phyloP scores from a whole-genome alignment of 2,329 filamentous ascomycete genomes.

The Beauveria caledonica region DNA sequence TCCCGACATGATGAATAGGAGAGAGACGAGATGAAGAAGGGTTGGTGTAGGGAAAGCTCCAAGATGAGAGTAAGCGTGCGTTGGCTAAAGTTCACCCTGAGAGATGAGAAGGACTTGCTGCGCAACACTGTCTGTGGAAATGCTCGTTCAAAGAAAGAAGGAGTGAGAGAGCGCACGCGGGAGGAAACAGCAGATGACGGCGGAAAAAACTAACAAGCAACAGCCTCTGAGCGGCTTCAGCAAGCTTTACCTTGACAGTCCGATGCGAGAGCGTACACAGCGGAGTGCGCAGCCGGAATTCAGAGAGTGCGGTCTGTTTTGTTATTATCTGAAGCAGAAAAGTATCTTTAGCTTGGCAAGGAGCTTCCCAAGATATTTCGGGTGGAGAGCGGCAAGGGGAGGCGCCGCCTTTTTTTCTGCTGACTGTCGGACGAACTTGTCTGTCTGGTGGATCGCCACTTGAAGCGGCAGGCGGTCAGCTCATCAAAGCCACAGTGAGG shows the following conservation, averaged over 20 bases:
- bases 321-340: not conserved
- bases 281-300: not conserved
- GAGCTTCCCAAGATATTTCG: not conserved
- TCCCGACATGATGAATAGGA: constrained; percentile 31
- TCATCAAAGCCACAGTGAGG: not conserved
- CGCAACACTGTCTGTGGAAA: not conserved
- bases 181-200: not conserved
- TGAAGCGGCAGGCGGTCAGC: constrained; percentile 3
- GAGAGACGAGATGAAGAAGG: not conserved
- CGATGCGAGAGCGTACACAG: not conserved
- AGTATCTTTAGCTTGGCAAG: not conserved
- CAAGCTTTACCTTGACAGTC: not conserved
- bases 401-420: not conserved
- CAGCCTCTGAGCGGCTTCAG: not conserved
- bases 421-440: not conserved
- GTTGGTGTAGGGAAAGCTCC: not conserved
- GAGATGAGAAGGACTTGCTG: not conserved
- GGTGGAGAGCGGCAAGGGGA: too few species aligned
- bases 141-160: not conserved
- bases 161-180: not conserved
- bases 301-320: not conserved
- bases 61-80: not conserved
- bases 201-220: not conserved
- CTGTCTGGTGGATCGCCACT: not conserved
- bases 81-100: not conserved